Evolutionary conservation across 331 rosid genomes (phyloP).

Genomic region (Malus hybrid): DNA sequence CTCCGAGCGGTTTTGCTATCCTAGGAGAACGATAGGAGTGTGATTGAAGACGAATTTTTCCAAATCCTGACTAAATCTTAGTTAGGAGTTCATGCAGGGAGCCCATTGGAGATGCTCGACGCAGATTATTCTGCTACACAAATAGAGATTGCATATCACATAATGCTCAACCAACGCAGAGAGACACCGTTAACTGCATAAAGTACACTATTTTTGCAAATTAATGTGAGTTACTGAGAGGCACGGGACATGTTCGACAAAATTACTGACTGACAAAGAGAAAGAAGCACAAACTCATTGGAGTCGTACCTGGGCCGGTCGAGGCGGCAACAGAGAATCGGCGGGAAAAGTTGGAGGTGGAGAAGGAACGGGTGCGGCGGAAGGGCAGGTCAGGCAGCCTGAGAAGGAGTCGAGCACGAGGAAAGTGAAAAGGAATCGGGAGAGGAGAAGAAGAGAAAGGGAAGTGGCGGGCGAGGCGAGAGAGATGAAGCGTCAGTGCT

Average conservation of each 20-base stretch:
- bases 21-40: neutral
- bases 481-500: constrained; percentile 41
- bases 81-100: neutral
- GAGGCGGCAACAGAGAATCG: constrained; percentile 39
- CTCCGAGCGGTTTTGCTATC: neutral
- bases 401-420: constrained; percentile 13
- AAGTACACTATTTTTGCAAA: neutral
- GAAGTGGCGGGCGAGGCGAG: constrained; percentile 44
- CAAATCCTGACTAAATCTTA: neutral
- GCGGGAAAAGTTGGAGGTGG: constrained; percentile 25
- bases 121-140: neutral
- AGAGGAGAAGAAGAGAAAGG: constrained; percentile 7
- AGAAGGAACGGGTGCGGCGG: constrained; percentile 29
- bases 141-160: neutral
- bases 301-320: constrained; percentile 32
- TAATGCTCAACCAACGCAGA: neutral
- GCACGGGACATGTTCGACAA: neutral
- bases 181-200: neutral
- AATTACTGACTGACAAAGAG: neutral
- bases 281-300: neutral
- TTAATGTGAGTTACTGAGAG: neutral
- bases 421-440: neutral
- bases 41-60: neutral
- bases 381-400: constrained; percentile 24
- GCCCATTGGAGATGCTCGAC: neutral